Conservation (phyloP, 2,329 filamentous ascomycete species). For the Cladosporium colombiae region DNA sequence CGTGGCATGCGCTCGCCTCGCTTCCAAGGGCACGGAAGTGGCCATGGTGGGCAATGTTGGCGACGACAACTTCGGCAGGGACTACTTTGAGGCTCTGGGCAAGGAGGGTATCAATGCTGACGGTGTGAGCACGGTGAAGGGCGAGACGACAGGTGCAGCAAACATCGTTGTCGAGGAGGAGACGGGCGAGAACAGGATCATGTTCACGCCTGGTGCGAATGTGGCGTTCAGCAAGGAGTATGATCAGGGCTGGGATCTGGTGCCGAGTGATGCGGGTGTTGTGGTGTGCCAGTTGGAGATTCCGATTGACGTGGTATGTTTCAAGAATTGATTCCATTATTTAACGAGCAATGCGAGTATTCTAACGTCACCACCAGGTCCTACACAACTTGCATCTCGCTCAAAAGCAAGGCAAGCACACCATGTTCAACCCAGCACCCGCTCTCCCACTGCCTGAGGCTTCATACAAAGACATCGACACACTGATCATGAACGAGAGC, state of each 20-base stretch:
- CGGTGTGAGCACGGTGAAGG: constrained; percentile 42
- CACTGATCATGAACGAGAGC: constrained; percentile 87
- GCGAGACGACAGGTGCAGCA: constrained; percentile 50
- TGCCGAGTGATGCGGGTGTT: constrained; percentile 44
- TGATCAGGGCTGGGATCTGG: constrained; percentile 37
- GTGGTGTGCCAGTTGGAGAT: constrained; percentile 52
- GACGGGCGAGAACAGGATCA: constrained; percentile 51
- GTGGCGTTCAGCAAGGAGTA: constrained; percentile 38
- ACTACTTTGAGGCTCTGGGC: constrained; percentile 44
- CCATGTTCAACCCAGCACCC: constrained; percentile 80
- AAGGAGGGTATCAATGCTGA: constrained; percentile 47
- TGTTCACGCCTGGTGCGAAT: constrained; percentile 52
- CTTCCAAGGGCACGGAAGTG: constrained; percentile 41
- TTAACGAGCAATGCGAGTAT: neutral
- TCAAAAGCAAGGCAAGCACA: constrained; percentile 40
- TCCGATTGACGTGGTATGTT: constrained; percentile 42
- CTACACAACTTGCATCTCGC: constrained; percentile 37
- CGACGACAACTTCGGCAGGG: constrained; percentile 45
- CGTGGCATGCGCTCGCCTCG: constrained; percentile 50
- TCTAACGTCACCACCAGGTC: constrained; percentile 27
- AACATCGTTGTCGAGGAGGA: constrained; percentile 52
- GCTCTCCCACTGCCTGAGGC: constrained; percentile 67
- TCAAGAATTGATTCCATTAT: neutral
- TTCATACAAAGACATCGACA: constrained; percentile 68
- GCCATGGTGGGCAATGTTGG: constrained; percentile 54